Evolutionary conservation across 768 basidiomycete genomes (phyloP).

Genomic region (Myochromella boudieri): DNA sequence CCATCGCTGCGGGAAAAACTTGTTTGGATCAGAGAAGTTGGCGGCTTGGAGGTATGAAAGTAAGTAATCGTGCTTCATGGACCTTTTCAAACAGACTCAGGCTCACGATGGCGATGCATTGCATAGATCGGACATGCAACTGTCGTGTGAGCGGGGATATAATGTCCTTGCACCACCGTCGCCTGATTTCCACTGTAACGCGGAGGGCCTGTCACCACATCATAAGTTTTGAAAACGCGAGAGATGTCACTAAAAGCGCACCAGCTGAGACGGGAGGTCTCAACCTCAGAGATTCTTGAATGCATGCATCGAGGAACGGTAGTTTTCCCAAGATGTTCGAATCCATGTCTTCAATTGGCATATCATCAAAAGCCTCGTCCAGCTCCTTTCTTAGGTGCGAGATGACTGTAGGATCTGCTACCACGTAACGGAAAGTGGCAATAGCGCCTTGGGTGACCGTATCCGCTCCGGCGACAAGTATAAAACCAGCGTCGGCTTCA

Average conservation of each 20-base stretch:
- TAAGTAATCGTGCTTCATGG: not conserved
- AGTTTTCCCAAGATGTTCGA: conserved; percentile 9
- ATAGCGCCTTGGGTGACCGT: conserved; percentile 18
- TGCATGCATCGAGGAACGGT: conserved; percentile 24
- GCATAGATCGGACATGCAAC: conserved; percentile 18
- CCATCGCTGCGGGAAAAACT: conserved; percentile 24
- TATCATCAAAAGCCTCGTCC: conserved; percentile 2
- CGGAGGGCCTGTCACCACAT: conserved; percentile 12
- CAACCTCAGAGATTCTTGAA: conserved; percentile 23
- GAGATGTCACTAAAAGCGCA: not conserved
- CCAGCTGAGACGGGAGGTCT: conserved; percentile 22
- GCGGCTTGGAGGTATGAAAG: conserved; percentile 9
- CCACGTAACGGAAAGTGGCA: conserved; percentile 17
- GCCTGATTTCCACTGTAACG: conserved; percentile 13
- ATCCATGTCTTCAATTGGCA: conserved; percentile 15
- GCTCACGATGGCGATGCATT: conserved; percentile 15
- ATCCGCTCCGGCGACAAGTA: conserved; percentile 23
- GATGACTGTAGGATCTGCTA: conserved; percentile 7
- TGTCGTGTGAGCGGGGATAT: conserved; percentile 12
- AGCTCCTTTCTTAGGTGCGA: conserved; percentile 14
- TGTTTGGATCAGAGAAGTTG: conserved; percentile 19
- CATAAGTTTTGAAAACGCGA: not conserved
- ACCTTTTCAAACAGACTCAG: not conserved
- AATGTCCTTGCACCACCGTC: conserved; percentile 2
- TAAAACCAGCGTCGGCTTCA: conserved; percentile 19